Base-by-base conservation (phyloP, 169 alveolate genomes). In the Cyclospora cayetanensis region DNA sequence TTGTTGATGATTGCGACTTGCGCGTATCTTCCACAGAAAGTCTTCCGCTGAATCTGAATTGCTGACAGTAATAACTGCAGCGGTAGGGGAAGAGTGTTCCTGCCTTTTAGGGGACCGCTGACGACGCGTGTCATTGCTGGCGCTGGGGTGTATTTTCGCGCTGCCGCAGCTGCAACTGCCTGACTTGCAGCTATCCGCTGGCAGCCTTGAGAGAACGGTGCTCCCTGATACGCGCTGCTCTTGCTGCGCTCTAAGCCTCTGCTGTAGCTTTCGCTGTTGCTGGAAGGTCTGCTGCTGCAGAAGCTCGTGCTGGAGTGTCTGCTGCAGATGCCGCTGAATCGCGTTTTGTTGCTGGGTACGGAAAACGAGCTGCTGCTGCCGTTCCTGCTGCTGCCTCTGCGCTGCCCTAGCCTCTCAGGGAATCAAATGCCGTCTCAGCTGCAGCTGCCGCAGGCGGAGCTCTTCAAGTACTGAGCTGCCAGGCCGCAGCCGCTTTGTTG, bases 371-470 rank as follows among this genome's bases (percentile, higher is more conserved):
- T 12, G 72, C 72, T 60, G 72, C 31, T 20, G 77, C 77, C 5
- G 35, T 22, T 60, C 37, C 72, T 60, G 72, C 72, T 60, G 72
- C 72, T 60, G 72, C 72, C 25, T 42, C 80, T 68, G 80, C 80
- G 4, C 52, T 7, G 18, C 5, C 12, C 50, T 42, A 34, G 80
- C 27, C 50, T 34, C 7, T 7, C n/a, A n/a, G n/a, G 46, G 46
- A n/a, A 68, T 29, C 29, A 68, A 68, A 34, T 68, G 80, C 80
- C 37, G 80, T 50, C 80, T 42, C 80, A 68, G 80, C 80, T 68
- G 80, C 80, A 68, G 80, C 80, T 68, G 80, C 52, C 15, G 22
- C 50, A 7, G 27, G 2, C 80, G 80, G 50, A 68, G 50, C 52
- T 68, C 80, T 39, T 29, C 80, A 4, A 68, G n/a, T n/a, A n/a